Conservation (phyloP, 768 basidiomycete species). For the Crassisporium funariophilum region DNA sequence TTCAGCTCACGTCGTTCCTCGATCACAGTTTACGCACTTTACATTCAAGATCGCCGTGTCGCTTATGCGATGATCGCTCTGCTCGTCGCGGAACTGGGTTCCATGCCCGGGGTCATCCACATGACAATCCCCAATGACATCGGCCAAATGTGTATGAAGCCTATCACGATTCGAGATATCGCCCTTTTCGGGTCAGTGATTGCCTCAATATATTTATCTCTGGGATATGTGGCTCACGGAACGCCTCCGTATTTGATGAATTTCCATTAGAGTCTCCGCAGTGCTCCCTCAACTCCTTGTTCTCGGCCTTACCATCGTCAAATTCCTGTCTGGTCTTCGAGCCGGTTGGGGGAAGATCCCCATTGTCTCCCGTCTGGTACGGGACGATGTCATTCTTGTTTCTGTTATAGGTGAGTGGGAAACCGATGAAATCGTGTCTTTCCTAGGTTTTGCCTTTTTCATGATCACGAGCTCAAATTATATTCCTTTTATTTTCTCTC, state of each 20-base stretch:
- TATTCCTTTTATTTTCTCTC: too few relatives aligned
- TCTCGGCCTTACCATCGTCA: conserved; percentile 19
- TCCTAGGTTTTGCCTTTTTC: too few relatives aligned
- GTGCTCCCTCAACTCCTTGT: conserved; percentile 20
- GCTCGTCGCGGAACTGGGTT: conserved; percentile 21
- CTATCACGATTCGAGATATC: conserved; percentile 18
- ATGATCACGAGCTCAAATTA: neutral
- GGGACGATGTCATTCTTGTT: conserved; percentile 22
- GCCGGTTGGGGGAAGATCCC: conserved; percentile 22
- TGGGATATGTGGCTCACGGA: too few relatives aligned
- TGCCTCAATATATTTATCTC: too few relatives aligned
- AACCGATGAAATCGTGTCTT: conserved; percentile 5
- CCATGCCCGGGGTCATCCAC: conserved; percentile 20
- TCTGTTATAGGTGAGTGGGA: conserved; percentile 17
- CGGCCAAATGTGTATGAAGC: conserved; percentile 22
- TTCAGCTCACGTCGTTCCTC: conserved; percentile 1
- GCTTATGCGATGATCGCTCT: conserved; percentile 18
- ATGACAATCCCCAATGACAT: conserved; percentile 16
- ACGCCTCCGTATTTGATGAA: too few relatives aligned
- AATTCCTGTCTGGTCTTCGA: conserved; percentile 17
- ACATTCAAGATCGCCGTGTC: conserved; percentile 17
- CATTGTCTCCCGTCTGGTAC: conserved; percentile 20
- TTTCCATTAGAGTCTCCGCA: conserved; percentile 15
- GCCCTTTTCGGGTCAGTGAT: conserved; percentile 19
- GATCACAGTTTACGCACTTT: conserved; percentile 19